These are phyloP conservation scores for Sclerotinia glacialis DNA, from an alignment of 2,329 filamentous ascomycete species.

Conservation along the genomic window DNA sequence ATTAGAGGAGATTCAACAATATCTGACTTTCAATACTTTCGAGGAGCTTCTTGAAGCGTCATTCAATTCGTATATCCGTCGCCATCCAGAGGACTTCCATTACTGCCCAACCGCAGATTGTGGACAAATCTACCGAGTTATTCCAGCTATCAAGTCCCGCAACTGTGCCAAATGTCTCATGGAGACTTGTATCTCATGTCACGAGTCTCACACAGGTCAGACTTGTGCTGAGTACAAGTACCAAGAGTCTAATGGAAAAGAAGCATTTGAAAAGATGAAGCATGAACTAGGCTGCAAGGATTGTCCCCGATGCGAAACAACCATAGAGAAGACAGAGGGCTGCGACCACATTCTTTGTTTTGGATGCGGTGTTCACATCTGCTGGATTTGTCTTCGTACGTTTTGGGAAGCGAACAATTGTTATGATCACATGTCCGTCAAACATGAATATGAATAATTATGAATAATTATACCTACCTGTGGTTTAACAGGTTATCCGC, in stretches of 20 bases:
- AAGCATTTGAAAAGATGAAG: conserved; percentile 36
- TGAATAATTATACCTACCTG: too few species aligned
- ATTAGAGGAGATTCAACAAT: conserved; percentile 22
- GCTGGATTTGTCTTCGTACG: conserved; percentile 46
- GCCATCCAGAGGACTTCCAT: conserved; percentile 16
- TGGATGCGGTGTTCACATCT: conserved; percentile 46
- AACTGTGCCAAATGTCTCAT: conserved; percentile 26
- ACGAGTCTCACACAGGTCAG: conserved; percentile 24
- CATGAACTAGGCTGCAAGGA: conserved; percentile 41
- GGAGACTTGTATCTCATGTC: conserved; percentile 25
- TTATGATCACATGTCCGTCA: conserved; percentile 34
- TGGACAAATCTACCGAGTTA: conserved; percentile 18
- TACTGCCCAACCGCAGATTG: conserved; percentile 24
- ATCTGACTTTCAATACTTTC: conserved; percentile 20
- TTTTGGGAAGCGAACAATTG: conserved; percentile 36
- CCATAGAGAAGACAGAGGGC: conserved; percentile 39
- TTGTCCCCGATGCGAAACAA: conserved; percentile 40
- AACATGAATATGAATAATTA: too few species aligned
- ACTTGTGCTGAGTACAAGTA: conserved; percentile 28
- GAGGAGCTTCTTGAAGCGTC: conserved; percentile 23
- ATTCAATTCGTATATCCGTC: conserved; percentile 24
- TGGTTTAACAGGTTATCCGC: too few species aligned
- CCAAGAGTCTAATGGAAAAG: conserved; percentile 14
- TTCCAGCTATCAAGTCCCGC: not conserved
- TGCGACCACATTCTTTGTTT: conserved; percentile 49